A percentile compares a stretch with the other conserved stretches of the same genome.
Evolutionary conservation across 306 rosid species (phyloP).

Genomic region (Delonix regia): DNA sequence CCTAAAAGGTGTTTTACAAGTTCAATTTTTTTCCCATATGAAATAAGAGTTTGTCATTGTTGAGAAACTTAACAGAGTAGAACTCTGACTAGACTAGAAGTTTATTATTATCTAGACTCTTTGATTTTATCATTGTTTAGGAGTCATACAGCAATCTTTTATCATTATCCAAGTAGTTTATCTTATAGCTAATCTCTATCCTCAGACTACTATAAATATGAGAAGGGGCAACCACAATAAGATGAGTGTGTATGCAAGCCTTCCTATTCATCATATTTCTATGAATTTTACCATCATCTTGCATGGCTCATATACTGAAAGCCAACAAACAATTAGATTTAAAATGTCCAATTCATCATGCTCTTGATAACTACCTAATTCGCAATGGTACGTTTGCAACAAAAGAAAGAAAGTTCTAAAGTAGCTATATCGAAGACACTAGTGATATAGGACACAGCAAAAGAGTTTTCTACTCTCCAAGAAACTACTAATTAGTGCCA

Average conservation of each 20-base stretch:
- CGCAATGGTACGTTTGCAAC: slow-evolving; percentile 32
- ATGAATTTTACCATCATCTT: not conserved
- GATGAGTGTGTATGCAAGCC: not conserved
- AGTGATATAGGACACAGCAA: not conserved
- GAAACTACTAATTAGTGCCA: not conserved
- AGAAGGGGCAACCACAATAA: not conserved
- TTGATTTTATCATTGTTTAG: not conserved
- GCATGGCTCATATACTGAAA: slow-evolving; percentile 22
- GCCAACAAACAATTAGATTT: slow-evolving; percentile 13
- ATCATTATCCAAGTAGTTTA: not conserved
- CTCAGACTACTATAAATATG: too few relatives aligned
- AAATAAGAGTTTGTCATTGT: not conserved
- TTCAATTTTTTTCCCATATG: slow-evolving; percentile 9
- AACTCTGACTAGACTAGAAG: not conserved
- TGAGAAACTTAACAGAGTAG: not conserved
- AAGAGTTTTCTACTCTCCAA: slow-evolving; percentile 6
- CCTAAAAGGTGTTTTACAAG: not conserved
- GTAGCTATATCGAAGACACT: not conserved
- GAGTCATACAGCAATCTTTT: not conserved
- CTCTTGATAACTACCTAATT: slow-evolving; percentile 29
- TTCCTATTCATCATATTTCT: not conserved
- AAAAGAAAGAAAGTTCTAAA: not conserved
- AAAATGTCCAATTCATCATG: not conserved
- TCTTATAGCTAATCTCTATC: not conserved
- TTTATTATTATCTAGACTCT: not conserved